phyloP scores from a whole-genome alignment of 768 basidiomycete species.

The Boletus subcaerulescens region DNA sequence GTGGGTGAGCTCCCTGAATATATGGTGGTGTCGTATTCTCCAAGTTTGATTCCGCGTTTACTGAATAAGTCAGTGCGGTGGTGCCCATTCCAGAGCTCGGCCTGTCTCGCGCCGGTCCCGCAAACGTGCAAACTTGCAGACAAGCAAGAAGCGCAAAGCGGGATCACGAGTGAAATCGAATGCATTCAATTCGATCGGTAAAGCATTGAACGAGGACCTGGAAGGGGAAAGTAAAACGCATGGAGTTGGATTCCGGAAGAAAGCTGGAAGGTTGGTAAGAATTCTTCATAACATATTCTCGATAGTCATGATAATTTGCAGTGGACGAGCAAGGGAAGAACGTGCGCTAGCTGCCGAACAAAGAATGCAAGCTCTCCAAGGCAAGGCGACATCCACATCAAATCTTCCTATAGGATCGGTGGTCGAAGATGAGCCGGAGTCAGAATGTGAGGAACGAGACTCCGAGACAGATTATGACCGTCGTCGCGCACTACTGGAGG shows the following conservation, averaged over 20 bases:
- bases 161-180: constrained; percentile 63
- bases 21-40: constrained; percentile 44
- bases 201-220: constrained; percentile 43
- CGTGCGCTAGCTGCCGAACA: constrained; percentile 72
- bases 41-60: neutral
- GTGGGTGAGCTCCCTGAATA: constrained; percentile 71
- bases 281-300: neutral
- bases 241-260: constrained; percentile 69
- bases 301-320: constrained; percentile 28
- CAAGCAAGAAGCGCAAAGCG: constrained; percentile 65
- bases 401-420: constrained; percentile 16
- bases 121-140: constrained; percentile 59
- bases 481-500: constrained; percentile 48
- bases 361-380: constrained; percentile 49
- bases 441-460: constrained; percentile 41
- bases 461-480: constrained; percentile 46
- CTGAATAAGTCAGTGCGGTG: constrained; percentile 60
- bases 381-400: constrained; percentile 12
- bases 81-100: constrained; percentile 63
- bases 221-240: constrained; percentile 36
- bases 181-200: constrained; percentile 60
- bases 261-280: constrained; percentile 55
- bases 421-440: constrained; percentile 32
- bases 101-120: constrained; percentile 47
- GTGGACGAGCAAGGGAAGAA: constrained; percentile 78